Percentiles rank a stretch among this genome's conserved stretches.
phyloP scores from a whole-genome alignment of 768 basidiomycete genomes.

The Mrakia blollopis region DNA sequence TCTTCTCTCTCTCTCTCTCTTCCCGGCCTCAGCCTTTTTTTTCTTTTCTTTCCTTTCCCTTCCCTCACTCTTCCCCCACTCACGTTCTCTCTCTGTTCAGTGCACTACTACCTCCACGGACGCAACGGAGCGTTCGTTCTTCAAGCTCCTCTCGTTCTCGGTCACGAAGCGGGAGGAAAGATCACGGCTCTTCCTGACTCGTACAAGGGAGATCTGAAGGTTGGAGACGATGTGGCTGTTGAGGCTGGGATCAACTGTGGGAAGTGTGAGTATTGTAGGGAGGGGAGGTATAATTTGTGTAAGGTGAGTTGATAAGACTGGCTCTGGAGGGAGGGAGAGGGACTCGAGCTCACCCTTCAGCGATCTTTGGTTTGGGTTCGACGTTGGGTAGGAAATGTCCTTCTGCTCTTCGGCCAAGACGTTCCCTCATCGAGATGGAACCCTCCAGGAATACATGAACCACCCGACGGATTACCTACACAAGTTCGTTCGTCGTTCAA shows the following conservation, averaged over 20 bases:
- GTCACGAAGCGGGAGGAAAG: conserved; percentile 87
- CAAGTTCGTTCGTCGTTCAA: conserved; percentile 64
- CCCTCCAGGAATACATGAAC: conserved; percentile 78
- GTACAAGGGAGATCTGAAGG: conserved; percentile 50
- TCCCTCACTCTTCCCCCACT: neutral
- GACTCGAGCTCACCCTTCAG: neutral
- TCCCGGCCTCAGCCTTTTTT: neutral
- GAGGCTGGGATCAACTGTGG: conserved; percentile 89
- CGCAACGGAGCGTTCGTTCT: conserved; percentile 89
- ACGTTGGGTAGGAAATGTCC: conserved; percentile 50
- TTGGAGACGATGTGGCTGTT: conserved; percentile 86
- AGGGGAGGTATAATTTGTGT: conserved; percentile 86
- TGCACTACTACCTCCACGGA: conserved; percentile 85
- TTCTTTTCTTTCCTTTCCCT: neutral
- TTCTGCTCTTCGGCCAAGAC: conserved; percentile 87
- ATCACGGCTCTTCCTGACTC: conserved; percentile 56
- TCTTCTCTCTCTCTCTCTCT: neutral
- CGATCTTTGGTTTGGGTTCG: neutral
- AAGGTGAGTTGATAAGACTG: neutral
- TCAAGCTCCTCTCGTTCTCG: conserved; percentile 78
- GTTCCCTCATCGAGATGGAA: conserved; percentile 89
- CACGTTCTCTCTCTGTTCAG: conserved; percentile 45
- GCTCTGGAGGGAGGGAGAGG: neutral
- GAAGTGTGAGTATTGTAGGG: conserved; percentile 47
- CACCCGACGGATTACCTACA: conserved; percentile 81